Conservation (phyloP, 2,329 filamentous ascomycete genomes). For the Aspergillus neotritici region DNA sequence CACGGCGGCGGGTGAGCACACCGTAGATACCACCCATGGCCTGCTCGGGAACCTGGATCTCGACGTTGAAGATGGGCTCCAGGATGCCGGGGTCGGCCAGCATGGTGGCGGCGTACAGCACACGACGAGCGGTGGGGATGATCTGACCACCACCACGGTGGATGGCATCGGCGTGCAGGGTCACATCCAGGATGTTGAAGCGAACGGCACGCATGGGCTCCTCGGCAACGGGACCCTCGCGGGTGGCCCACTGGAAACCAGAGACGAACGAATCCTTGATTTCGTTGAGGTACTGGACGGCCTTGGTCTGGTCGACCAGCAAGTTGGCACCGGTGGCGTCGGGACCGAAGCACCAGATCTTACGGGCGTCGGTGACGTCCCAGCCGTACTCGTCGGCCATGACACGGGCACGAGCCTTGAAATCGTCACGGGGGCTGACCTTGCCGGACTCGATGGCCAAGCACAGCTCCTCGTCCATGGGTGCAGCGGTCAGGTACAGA, state of each 20-base stretch:
- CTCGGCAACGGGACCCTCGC: constrained; percentile 95
- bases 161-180: constrained; percentile 98
- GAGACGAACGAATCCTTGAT: constrained; percentile 99
- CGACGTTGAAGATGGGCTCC: constrained; percentile 97
- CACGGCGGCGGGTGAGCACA: constrained; percentile 94
- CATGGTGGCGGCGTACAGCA: constrained; percentile 87
- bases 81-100: constrained; percentile 86
- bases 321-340: constrained; percentile 97
- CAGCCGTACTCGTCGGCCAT: constrained; percentile 96
- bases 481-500: constrained; percentile 92
- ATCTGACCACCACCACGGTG: constrained; percentile 99
- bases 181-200: constrained; percentile 99
- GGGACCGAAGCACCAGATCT: constrained; percentile 99
- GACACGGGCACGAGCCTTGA: constrained; percentile 95
- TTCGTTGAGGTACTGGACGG: constrained; percentile 99
- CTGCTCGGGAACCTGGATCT: constrained; percentile 97
- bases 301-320: constrained; percentile 99
- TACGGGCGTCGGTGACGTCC: constrained; percentile 99
- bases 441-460: constrained; percentile 86
- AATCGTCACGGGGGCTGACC: constrained; percentile 92
- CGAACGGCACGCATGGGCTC: constrained; percentile 96
- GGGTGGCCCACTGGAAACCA: constrained; percentile 99
- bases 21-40: constrained; percentile 99
- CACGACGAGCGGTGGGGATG: constrained; percentile 96
- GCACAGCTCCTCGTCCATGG: constrained; percentile 85